Evolutionary conservation across 306 rosid species (phyloP), one percentile per base, ranked within the genome.

Genomic region (Vigna angularis): DNA sequence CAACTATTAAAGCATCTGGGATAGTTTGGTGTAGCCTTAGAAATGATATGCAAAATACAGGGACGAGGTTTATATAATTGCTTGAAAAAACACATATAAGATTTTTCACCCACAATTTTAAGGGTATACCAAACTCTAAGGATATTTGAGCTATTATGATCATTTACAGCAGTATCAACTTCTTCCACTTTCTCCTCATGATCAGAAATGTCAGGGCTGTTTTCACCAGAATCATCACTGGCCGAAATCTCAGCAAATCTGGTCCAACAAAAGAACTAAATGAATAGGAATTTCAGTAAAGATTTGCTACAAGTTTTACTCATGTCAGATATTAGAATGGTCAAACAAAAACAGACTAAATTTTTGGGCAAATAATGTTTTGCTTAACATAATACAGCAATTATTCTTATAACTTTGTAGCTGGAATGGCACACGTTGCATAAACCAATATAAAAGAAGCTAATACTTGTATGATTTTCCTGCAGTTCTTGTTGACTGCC

Each of bases 401-500:
- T 12, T 4, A 9, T 45, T 57, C 38, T 24, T 47, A 18, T 44
- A 45, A 69, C 45, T 58, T 67, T 51, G n/a, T 34, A 18, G 42
- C 62, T 72, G 26, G 67, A 72, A 71, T 32, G 79, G 64, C 61
- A 84, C 17, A 44, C 18, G 80, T 48, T 56, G 47, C 57, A 73
- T 47, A 77, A 70, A 51, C 72, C 63, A 79, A 74, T 77, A 77
- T 32, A 72, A 42, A 81, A 70, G 66, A 83, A 79, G 87, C 63
- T 71, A 62, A 34, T 92, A 95, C 98, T 87, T 89, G 77, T 89
- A 89, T 69, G 78, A 61, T 88, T 87, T 95, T 69, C 83, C 68
- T 16, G 86, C 80, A 81, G 90, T 82, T 89, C 97, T 86, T 51
- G 81, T 83, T 28, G 97, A 95, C 11, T 88, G 97, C 52, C 96